These are phyloP conservation scores for Stereocaulon alpinum DNA, from an alignment of 495 filamentous ascomycete genomes.

Conservation along the genomic window DNA sequence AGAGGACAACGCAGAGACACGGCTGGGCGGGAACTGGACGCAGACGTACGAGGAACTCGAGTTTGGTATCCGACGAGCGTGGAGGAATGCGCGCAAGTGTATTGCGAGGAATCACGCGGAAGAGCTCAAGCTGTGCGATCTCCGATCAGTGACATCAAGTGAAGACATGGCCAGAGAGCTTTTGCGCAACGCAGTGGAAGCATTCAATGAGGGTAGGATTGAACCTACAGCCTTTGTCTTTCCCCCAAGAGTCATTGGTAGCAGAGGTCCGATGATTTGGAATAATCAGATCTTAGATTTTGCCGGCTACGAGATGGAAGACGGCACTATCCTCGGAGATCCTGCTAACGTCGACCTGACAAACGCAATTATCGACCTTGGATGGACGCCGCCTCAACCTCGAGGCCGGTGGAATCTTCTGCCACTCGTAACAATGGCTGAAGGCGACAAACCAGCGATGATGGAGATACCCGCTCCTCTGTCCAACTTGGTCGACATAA, in stretches of 20 bases:
- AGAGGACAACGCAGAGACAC: neutral
- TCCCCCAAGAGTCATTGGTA: constrained; percentile 14
- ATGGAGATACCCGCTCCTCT: constrained; percentile 17
- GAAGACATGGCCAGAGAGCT: constrained; percentile 18
- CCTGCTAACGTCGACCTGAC: constrained; percentile 21
- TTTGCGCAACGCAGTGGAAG: constrained; percentile 9
- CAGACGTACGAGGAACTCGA: constrained; percentile 21
- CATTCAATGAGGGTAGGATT: constrained; percentile 22
- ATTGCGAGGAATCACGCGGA: constrained; percentile 22
- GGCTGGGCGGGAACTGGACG: constrained; percentile 14
- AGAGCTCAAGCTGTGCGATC: constrained; percentile 23
- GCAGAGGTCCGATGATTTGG: constrained; percentile 24
- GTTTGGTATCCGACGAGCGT: constrained; percentile 21
- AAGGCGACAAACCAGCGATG: constrained; percentile 21
- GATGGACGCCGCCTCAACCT: constrained; percentile 20
- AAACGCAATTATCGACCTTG: constrained; percentile 20
- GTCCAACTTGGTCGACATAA: constrained; percentile 15
- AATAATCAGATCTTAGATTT: constrained; percentile 24
- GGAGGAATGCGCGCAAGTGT: constrained; percentile 25
- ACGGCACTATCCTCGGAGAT: constrained; percentile 24
- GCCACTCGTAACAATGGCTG: constrained; percentile 25
- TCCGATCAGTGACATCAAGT: constrained; percentile 20
- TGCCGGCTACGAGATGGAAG: constrained; percentile 21
- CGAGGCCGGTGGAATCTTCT: constrained; percentile 24
- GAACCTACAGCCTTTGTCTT: constrained; percentile 24